Conservation (phyloP, 2,329 filamentous ascomycete genomes). For the Xylariaceae sp. region DNA sequence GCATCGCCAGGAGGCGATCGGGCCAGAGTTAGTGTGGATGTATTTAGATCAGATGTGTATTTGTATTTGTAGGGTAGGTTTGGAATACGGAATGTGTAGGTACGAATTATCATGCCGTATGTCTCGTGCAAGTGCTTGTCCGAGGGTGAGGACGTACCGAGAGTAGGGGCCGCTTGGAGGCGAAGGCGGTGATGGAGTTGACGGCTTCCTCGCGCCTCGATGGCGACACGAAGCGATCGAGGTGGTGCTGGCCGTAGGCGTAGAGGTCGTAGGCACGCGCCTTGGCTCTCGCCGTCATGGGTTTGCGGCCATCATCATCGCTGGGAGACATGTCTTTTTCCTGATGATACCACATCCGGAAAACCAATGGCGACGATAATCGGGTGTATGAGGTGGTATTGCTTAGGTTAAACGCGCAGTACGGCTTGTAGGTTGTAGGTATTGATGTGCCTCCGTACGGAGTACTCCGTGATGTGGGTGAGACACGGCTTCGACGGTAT, state of each 20-base stretch:
- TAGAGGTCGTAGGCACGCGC: conserved; percentile 35
- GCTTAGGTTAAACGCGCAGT: neutral
- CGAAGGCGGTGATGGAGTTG: conserved; percentile 50
- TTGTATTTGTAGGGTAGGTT: too few relatives aligned
- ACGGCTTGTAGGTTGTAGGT: too few relatives aligned
- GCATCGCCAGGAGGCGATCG: neutral
- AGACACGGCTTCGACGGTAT: neutral
- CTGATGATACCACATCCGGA: neutral
- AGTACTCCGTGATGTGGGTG: too few relatives aligned
- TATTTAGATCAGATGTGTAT: neutral
- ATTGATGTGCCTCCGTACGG: too few relatives aligned
- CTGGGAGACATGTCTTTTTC: conserved; percentile 1
- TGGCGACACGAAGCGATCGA: conserved; percentile 53
- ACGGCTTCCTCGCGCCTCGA: conserved; percentile 54
- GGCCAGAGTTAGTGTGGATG: neutral
- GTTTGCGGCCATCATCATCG: conserved; percentile 14
- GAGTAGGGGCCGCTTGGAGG: conserved; percentile 60
- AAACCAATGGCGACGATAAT: neutral
- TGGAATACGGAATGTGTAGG: too few relatives aligned
- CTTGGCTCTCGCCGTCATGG: conserved; percentile 27
- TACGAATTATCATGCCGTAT: neutral
- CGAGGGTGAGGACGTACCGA: conserved; percentile 47
- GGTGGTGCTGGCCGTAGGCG: conserved; percentile 39
- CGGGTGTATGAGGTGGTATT: neutral
- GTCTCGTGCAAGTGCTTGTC: too few relatives aligned